Percentiles rank a stretch among this genome's conserved stretches.
Conservation (phyloP, 768 basidiomycete species). For the Dioszegia hungarica region DNA sequence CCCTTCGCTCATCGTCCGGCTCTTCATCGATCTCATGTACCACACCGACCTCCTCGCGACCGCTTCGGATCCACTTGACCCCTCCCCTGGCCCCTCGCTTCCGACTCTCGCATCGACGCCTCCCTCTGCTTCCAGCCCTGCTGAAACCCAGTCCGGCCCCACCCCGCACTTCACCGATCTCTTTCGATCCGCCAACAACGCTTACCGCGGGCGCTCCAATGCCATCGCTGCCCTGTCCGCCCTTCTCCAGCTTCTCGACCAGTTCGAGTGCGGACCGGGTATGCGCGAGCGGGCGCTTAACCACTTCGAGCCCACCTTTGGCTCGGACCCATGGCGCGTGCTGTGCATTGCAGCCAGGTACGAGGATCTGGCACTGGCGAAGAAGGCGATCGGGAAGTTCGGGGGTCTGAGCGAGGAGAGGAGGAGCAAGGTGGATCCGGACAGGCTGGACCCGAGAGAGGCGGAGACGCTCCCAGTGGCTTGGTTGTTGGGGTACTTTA, state of each 20-base stretch:
- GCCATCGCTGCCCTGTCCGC: background rate
- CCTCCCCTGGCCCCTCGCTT: background rate
- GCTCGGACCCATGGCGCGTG: background rate
- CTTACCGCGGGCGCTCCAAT: background rate
- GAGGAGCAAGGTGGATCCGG: background rate
- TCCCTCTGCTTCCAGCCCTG: background rate
- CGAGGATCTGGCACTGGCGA: background rate
- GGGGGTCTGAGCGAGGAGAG: background rate
- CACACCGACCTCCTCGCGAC: background rate
- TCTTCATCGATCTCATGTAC: slow-evolving; percentile 1
- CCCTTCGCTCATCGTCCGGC: background rate
- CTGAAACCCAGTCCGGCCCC: background rate
- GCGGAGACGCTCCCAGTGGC: background rate
- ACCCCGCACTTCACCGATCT: background rate
- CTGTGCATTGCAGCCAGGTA: background rate
- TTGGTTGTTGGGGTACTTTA: slow-evolving; percentile 1
- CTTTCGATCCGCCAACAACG: background rate
- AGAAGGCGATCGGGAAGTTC: background rate
- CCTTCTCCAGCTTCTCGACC: background rate
- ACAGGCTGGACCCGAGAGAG: background rate
- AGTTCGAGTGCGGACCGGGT: background rate
- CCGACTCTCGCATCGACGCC: background rate
- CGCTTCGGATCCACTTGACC: background rate
- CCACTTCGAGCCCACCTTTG: background rate
- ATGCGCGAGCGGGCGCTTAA: background rate